Base-by-base conservation (phyloP, 2,329 filamentous ascomycete genomes). In the Dactylellina drechsleri region DNA sequence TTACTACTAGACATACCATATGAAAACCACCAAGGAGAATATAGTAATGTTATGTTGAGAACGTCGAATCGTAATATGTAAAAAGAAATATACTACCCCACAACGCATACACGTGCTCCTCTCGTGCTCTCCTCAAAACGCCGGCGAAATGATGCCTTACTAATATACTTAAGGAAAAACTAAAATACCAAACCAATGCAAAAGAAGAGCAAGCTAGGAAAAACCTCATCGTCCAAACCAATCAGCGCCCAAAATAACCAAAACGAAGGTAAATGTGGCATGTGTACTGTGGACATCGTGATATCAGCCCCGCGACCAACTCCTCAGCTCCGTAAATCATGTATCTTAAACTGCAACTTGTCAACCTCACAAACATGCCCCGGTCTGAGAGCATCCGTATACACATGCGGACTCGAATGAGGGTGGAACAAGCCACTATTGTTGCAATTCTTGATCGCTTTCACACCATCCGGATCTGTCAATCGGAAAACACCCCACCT, bases 401-500 rank as follows among this genome's bases (percentile, higher is more conserved):
- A 83, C 20, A 83, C 78, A 28, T 82, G 80, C 0, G 71, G 43
- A 66, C 90, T 85, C 0, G 82, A 82, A 79, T 92, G 90, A 4
- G 88, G 92, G 81, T 99, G 95, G 81, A 99, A 99, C 0, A 96
- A 86, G 0, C 92, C 91, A 0, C 87, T 86, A 74, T 93, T 87
- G 1, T 84, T 89, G 82, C 95, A 99, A 47, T 89, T 86, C 52
- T 96, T 84, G 40, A 99, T 90, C n/a, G 92, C 88, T 77, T 91
- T 89, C 78, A 98, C 86, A 0, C 95, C 95, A 0, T 95, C 94
- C 0, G 95, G 95, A 82, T 97, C 92, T 0, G 95, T 99, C 3
- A 99, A 85, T 40, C 95, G 89, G 83, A 98, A 99, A 23, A 96
- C 91, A 57, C 95, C 95, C 85, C 92, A 94, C 76, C 92, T 94